Evolutionary conservation across 768 basidiomycete species (phyloP), one percentile per base, ranked within the genome.

Genomic region (Boletus pseudo-olivaceus): DNA sequence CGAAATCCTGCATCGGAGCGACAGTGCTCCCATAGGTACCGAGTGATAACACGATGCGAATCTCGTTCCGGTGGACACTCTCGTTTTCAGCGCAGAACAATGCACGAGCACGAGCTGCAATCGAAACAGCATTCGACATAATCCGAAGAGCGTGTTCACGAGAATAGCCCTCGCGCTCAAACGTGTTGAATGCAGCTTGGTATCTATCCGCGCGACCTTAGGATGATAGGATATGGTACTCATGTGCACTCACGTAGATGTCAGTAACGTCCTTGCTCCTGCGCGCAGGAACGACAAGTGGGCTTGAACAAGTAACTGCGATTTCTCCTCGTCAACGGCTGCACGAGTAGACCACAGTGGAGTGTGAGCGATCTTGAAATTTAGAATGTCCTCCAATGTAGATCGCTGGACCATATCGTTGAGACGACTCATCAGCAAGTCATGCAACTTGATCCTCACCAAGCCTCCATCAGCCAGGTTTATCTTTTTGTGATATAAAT

Each of bases 21-120:
- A 89, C 72, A 5, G 79, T 84, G 2, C 87, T 85, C 35, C 90
- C 89, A 61, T 81, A 90, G 0, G 88, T 84, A 17, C 90, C 90
- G 29, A 91, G 70, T 6, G 87, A 90, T 5, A 93, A 75, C 3
- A 81, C 85, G 34, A 92, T 77, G 27, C 71, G 75, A 58, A 79
- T 64, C 45, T 69, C 67, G 50, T 56, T 41, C 39, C 35, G 46
- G 47, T 37, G 40, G 47, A 60, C 48, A 45, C 44, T 7, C 7
- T 49, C 39, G 48, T 62, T 61, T 56, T 67, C 68, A 2, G 62
- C 52, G 48, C 69, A 51, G 56, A 72, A 82, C 4, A 65, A 58
- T 4, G 53, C 43, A 39, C 74, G 72, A 0, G 84, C 85, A 51
- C 79, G 67, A 7, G 62, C 63, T 1, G 87, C 84, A 33, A 84